Conservation (phyloP, 768 basidiomycete species). For the Kwoniella sp. region DNA sequence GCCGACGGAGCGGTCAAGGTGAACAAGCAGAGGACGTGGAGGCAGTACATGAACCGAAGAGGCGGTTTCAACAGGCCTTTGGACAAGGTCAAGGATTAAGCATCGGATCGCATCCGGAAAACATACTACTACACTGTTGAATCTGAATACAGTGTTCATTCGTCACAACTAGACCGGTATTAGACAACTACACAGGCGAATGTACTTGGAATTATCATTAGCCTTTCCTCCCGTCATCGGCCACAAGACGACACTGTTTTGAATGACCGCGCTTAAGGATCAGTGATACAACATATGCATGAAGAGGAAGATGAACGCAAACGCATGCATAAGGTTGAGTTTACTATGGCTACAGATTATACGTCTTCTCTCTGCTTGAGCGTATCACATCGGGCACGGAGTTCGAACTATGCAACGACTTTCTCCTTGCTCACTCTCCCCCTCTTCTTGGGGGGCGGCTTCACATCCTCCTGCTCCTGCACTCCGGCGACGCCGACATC, state of each 20-base stretch:
- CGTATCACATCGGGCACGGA: not conserved
- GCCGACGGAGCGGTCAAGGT: conserved; percentile 49
- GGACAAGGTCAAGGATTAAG: conserved; percentile 86
- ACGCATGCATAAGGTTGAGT: not conserved
- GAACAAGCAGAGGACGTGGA: conserved; percentile 81
- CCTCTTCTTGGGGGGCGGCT: conserved; percentile 16
- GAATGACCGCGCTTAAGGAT: too few species aligned
- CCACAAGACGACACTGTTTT: too few species aligned
- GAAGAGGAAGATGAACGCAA: too few species aligned
- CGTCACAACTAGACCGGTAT: too few species aligned
- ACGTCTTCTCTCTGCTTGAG: not conserved
- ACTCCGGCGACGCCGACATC: not conserved
- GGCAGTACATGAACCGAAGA: conserved; percentile 96
- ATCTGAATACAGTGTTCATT: too few species aligned
- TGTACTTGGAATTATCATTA: too few species aligned
- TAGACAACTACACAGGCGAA: too few species aligned
- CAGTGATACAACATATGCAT: too few species aligned
- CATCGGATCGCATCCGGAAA: not conserved
- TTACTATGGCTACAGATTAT: not conserved
- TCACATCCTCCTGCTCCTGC: conserved; percentile 8
- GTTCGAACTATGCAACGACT: not conserved
- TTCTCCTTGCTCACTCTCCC: conserved; percentile 17
- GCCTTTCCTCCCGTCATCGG: too few species aligned
- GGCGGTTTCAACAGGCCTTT: conserved; percentile 67
- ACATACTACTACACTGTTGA: too few species aligned